Percentiles rank a stretch among this genome's conserved stretches.
Conservation (phyloP, 2,329 filamentous ascomycete genomes). For the Cladosporium oxysporum region DNA sequence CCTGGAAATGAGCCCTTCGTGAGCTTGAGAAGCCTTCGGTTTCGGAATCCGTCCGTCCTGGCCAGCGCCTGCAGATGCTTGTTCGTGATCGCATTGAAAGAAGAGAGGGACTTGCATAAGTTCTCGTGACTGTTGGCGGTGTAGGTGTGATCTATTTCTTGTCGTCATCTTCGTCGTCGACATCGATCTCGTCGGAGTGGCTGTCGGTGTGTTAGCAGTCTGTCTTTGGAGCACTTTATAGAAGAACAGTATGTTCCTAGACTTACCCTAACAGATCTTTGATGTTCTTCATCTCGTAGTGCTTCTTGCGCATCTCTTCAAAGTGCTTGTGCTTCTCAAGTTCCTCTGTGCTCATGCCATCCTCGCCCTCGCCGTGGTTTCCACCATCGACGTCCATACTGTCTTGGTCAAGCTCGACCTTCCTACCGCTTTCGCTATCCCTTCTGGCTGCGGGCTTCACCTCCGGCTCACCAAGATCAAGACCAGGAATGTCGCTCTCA, state of each 20-base stretch:
- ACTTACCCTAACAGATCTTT: conserved; percentile 78
- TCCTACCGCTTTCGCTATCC: conserved; percentile 62
- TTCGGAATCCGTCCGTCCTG: background rate
- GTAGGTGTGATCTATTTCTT: conserved; percentile 1
- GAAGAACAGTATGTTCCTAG: background rate
- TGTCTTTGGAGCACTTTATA: too few species aligned
- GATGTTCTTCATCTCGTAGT: conserved; percentile 98
- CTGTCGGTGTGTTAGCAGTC: background rate
- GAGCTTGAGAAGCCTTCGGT: background rate
- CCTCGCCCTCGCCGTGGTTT: conserved; percentile 62
- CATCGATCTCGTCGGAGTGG: conserved; percentile 20
- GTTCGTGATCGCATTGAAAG: background rate
- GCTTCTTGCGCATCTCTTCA: conserved; percentile 87
- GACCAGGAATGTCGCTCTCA: conserved; percentile 83
- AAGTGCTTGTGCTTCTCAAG: conserved; percentile 89
- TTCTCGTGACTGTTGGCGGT: background rate
- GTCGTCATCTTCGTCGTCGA: conserved; percentile 14
- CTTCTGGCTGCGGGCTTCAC: conserved; percentile 43
- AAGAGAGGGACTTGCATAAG: background rate
- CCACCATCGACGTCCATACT: conserved; percentile 44
- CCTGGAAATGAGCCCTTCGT: background rate
- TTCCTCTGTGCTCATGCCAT: conserved; percentile 63
- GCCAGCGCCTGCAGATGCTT: conserved; percentile 16
- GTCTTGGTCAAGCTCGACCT: conserved; percentile 73
- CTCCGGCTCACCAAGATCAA: conserved; percentile 92